Percentiles rank a stretch among this genome's conserved stretches.
These are phyloP conservation scores for Sugiyamaella grinbergsii DNA, from an alignment of 1,139 yeast genomes.

Conservation along the genomic window DNA sequence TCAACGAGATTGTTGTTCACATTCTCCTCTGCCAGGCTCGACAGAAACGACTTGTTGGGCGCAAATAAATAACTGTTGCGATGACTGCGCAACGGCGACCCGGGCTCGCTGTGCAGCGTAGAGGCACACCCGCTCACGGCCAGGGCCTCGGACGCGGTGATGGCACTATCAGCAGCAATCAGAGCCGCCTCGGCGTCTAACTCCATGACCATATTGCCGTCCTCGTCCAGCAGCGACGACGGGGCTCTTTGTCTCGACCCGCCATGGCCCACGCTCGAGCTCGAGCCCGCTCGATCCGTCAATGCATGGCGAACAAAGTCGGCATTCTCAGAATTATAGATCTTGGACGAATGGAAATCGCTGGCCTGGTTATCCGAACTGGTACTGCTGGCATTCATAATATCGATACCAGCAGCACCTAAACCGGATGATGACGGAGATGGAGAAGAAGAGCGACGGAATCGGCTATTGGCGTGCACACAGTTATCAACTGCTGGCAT, in stretches of 20 bases:
- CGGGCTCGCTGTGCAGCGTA: slow-evolving; percentile 17
- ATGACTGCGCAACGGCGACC: slow-evolving; percentile 21
- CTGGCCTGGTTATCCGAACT: background rate
- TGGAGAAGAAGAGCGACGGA: background rate
- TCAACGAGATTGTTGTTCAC: slow-evolving; percentile 5
- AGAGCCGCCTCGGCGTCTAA: slow-evolving; percentile 20
- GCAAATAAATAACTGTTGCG: slow-evolving; percentile 21
- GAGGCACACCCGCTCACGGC: slow-evolving; percentile 18
- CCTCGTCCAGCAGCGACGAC: background rate
- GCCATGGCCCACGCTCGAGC: too few species aligned
- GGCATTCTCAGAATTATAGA: background rate
- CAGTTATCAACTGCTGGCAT: slow-evolving; percentile 4
- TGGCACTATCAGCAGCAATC: slow-evolving; percentile 21
- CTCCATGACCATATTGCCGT: slow-evolving; percentile 3
- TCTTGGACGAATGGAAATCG: background rate
- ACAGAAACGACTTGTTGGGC: slow-evolving; percentile 20
- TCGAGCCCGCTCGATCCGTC: too few species aligned
- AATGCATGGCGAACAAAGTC: slow-evolving; percentile 8
- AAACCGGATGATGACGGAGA: background rate
- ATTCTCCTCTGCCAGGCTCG: slow-evolving; percentile 19
- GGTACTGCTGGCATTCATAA: slow-evolving; percentile 8
- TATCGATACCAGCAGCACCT: slow-evolving; percentile 7
- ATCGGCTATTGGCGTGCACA: background rate
- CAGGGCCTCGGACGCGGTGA: slow-evolving; percentile 23
- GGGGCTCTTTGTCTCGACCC: background rate